Base-by-base conservation (phyloP, 108 stramenopile species). In the Cylindrotheca fusiformis region DNA sequence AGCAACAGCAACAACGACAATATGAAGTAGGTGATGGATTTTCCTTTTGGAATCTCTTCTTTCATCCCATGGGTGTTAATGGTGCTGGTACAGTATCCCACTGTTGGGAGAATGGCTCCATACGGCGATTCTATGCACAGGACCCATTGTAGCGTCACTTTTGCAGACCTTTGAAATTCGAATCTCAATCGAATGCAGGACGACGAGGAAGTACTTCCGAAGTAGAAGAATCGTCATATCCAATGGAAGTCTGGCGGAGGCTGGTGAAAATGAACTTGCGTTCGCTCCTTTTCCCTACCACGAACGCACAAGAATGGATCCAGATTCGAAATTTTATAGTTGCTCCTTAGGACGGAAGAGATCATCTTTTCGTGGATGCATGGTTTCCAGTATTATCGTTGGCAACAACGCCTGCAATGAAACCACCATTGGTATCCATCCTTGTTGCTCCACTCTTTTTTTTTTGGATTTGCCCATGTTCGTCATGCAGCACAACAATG, bases 381-480 rank as follows among this genome's bases (percentile, higher is more conserved):
- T 90, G 47, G 62, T 90, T 3, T 76, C 82, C 1, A 71, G 76
- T 20, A 47, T 94, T 12, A 32, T 89, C 36, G 36, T 14, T 6
- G 6, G 36, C 14, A 14, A 14, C 36, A 55, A 72, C 52, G 58
- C 60, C 3, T 2, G 46, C 14, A n/a, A 28, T 22, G 28, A n/a
- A n/a, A n/a, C n/a, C n/a, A n/a, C n/a, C n/a, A n/a, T n/a, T n/a
- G n/a, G n/a, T n/a, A n/a, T n/a, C n/a, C 12, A 20, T 62, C 65
- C 25, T 6, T 56, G 2, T 75, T 75, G 68, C 67, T 84, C 5
- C 78, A 82, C 22, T 89, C 93, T 28, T 49, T 88, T 23, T 94
- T 90, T 60, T 94, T 94, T 70, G 93, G 93, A 12, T 48, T 81
- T 6, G 93, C 93, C 1, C 93, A 94, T 72, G 32, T 84, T 8